phyloP scores from a whole-genome alignment of 805 yeast genomes.

The Suhomyces kilbournensis region DNA sequence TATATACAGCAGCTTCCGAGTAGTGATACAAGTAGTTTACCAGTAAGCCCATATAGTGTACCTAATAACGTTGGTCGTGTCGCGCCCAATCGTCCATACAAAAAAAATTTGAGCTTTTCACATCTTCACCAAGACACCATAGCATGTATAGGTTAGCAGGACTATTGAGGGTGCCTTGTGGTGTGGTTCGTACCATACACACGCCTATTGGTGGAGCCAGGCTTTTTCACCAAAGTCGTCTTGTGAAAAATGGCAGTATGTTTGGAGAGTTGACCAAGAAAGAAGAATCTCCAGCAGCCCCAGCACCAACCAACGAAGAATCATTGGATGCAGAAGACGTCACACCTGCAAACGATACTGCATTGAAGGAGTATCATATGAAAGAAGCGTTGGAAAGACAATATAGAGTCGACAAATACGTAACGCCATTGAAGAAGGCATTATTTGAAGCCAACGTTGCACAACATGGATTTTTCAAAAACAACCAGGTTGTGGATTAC shows the following conservation, averaged over 20 bases:
- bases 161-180: conserved; percentile 1
- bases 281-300: conserved; percentile 7
- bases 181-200: neutral
- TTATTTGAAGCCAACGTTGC: conserved; percentile 61
- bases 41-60: neutral
- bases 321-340: conserved; percentile 14
- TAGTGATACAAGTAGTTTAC: neutral
- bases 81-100: neutral
- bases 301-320: conserved; percentile 8
- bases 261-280: conserved; percentile 34
- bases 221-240: conserved; percentile 10
- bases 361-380: conserved; percentile 48
- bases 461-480: conserved; percentile 66
- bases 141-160: conserved; percentile 3
- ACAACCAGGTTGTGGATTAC: conserved; percentile 46
- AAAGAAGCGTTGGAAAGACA: conserved; percentile 45
- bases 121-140: neutral
- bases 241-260: conserved; percentile 15
- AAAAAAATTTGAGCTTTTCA: neutral
- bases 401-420: conserved; percentile 49
- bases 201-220: neutral
- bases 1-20: neutral
- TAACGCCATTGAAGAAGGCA: conserved; percentile 69
- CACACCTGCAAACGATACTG: conserved; percentile 29
- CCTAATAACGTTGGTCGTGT: neutral